These are phyloP conservation scores for Canavalia ensiformis DNA, from an alignment of 306 rosid species.

Conservation along the genomic window DNA sequence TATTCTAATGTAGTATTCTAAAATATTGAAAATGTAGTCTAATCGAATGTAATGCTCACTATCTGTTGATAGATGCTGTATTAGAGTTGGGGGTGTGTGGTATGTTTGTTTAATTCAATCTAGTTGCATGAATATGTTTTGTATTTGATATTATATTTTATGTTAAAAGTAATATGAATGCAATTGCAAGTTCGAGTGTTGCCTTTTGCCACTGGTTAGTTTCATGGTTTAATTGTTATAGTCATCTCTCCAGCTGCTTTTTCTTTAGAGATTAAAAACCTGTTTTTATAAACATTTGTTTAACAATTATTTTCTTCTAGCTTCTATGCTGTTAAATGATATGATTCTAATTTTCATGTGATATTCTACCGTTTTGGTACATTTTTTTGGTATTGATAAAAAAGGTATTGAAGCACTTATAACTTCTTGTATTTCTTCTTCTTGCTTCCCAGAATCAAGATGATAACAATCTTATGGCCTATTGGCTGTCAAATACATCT, in stretches of 20 bases:
- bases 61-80: conserved; percentile 24
- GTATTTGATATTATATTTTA: conserved; percentile 25
- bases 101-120: not conserved
- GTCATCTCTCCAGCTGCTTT: conserved; percentile 24
- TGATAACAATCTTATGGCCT: conserved; percentile 91
- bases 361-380: conserved; percentile 13
- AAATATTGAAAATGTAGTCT: conserved; percentile 22
- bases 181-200: conserved; percentile 23
- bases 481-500: conserved; percentile 96
- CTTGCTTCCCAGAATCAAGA: conserved; percentile 85
- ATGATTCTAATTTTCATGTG: conserved; percentile 30
- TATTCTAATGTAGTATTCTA: conserved; percentile 34
- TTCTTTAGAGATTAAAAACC: conserved; percentile 1
- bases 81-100: not conserved
- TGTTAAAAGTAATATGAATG: conserved; percentile 30
- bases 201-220: conserved; percentile 20
- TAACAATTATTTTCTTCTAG: conserved; percentile 25
- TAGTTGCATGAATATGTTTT: conserved; percentile 3
- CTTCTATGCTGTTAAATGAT: conserved; percentile 41
- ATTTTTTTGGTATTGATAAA: conserved; percentile 14
- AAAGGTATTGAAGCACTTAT: conserved; percentile 19
- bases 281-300: conserved; percentile 7
- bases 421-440: conserved; percentile 36
- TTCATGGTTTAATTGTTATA: conserved; percentile 38
- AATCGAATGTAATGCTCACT: conserved; percentile 30